A percentile compares a stretch with the other conserved stretches of the same genome.
Conservation (phyloP, 2,329 filamentous ascomycete species). For the Pseudocercospora vitis region DNA sequence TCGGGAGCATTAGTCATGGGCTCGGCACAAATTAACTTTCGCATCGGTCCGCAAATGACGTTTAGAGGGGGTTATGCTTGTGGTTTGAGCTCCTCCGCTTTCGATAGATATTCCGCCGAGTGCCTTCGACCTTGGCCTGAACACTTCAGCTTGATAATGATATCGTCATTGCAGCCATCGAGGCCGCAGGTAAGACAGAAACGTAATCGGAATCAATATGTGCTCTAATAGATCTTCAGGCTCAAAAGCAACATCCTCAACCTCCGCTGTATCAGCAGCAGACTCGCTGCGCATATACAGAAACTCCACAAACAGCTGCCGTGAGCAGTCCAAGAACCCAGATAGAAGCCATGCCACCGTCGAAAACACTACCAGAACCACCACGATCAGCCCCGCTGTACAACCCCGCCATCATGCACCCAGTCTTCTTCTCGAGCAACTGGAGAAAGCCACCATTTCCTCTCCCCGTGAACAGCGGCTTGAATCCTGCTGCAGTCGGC, state of each 20-base stretch:
- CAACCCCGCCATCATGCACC: slow-evolving; percentile 64
- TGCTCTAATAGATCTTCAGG: slow-evolving; percentile 4
- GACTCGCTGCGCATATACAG: slow-evolving; percentile 30
- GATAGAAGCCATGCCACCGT: slow-evolving; percentile 51
- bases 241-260: slow-evolving; percentile 14
- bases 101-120: slow-evolving; percentile 12
- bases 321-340: slow-evolving; percentile 42
- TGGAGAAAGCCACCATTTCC: slow-evolving; percentile 58
- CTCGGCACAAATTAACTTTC: not conserved
- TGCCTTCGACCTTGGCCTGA: slow-evolving; percentile 2
- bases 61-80: not conserved
- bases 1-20: not conserved
- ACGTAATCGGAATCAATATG: not conserved
- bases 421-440: slow-evolving; percentile 72
- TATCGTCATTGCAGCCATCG: slow-evolving; percentile 19
- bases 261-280: slow-evolving; percentile 34
- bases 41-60: slow-evolving; percentile 13
- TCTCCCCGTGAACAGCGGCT: slow-evolving; percentile 40
- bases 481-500: slow-evolving; percentile 48
- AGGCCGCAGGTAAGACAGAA: slow-evolving; percentile 22
- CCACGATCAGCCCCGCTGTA: slow-evolving; percentile 35
- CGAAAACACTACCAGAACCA: slow-evolving; percentile 13
- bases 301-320: slow-evolving; percentile 25
- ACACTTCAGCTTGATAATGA: slow-evolving; percentile 14
- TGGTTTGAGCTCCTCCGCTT: slow-evolving; percentile 13